phyloP scores from a whole-genome alignment of 768 basidiomycete species.

The Lentinula sp. region DNA sequence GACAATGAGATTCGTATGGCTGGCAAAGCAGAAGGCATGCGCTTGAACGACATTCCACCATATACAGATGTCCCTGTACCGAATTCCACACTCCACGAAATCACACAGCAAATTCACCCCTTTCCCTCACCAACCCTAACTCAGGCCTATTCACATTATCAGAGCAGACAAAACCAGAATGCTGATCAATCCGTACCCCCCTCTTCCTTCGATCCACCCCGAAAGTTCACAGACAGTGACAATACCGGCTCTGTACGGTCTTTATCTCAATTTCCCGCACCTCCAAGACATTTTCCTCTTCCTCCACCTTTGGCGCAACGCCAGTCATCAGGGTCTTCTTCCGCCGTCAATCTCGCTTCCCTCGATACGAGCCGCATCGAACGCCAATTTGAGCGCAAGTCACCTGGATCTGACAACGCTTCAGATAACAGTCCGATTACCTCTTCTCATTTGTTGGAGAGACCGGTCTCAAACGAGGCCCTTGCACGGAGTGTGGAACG shows the following conservation, averaged over 20 bases:
- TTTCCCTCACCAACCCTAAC: background rate
- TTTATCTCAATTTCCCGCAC: conserved; percentile 66
- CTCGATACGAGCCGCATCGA: background rate
- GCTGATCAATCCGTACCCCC: conserved; percentile 12
- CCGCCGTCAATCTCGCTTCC: conserved; percentile 16
- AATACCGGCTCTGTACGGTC: conserved; percentile 56
- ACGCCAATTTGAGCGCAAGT: background rate
- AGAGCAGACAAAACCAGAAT: conserved; percentile 9
- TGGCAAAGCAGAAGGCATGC: background rate
- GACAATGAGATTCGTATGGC: background rate
- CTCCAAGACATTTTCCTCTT: conserved; percentile 66
- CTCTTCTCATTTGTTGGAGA: background rate
- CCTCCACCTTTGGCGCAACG: conserved; percentile 30
- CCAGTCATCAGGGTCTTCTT: conserved; percentile 18
- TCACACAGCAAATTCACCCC: background rate
- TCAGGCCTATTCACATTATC: conserved; percentile 2
- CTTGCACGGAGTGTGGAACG: background rate
- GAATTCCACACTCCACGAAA: background rate
- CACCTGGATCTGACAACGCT: background rate
- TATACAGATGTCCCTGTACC: background rate
- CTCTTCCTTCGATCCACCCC: conserved; percentile 30
- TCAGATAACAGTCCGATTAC: background rate
- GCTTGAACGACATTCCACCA: background rate
- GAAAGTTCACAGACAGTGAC: conserved; percentile 26
- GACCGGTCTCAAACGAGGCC: background rate